phyloP scores from a whole-genome alignment of 2,329 filamentous ascomycete species.

The Diaporthe capsici region DNA sequence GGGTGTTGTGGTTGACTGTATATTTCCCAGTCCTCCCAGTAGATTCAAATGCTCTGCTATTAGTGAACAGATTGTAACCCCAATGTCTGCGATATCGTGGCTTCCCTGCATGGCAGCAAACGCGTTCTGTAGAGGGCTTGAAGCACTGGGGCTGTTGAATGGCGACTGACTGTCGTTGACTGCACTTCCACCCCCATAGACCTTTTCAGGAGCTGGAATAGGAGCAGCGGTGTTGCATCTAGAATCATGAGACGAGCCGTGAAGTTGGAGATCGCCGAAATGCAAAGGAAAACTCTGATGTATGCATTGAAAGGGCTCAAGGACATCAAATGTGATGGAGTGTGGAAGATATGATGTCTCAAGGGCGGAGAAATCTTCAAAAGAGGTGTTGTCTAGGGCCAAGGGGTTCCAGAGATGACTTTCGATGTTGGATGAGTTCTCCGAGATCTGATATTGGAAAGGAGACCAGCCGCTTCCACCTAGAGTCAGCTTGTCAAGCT shows the following conservation, averaged over 20 bases:
- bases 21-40: neutral
- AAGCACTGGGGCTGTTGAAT: neutral
- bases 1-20: neutral
- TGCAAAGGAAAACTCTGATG: neutral
- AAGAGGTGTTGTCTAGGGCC: too few species aligned
- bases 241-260: too few species aligned
- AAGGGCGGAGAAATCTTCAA: fast-evolving
- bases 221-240: neutral
- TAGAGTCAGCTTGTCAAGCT: too few species aligned
- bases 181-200: neutral
- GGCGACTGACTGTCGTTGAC: neutral
- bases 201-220: neutral
- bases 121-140: neutral
- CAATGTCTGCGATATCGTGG: neutral
- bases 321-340: neutral
- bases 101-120: neutral
- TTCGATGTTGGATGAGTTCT: too few species aligned
- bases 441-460: too few species aligned
- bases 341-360: neutral
- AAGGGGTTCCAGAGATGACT: too few species aligned
- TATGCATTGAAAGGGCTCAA: neutral
- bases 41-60: neutral
- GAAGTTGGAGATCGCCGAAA: neutral
- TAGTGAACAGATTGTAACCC: neutral
- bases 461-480: too few species aligned